These are phyloP conservation scores for Blastocrithidia nonstop DNA, from an alignment of 208 protist genomes.

Conservation along the genomic window DNA sequence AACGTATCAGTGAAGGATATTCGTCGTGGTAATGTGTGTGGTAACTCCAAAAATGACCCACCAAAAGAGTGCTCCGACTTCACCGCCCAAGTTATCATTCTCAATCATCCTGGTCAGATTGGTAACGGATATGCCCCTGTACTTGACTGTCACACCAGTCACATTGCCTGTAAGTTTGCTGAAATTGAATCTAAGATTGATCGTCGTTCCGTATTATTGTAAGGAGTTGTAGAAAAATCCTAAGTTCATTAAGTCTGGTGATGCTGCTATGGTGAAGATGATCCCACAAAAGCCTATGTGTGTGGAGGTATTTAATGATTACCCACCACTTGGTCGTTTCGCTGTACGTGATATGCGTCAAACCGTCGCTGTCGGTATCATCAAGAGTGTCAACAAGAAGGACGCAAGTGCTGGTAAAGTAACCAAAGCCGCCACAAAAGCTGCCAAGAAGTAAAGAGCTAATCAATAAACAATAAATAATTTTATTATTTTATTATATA, in stretches of 20 bases:
- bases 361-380: conserved; percentile 94
- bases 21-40: too few relatives aligned
- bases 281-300: neutral
- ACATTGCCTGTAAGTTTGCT: neutral
- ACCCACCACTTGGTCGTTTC: conserved; percentile 84
- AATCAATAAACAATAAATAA: neutral
- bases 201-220: neutral
- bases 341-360: conserved; percentile 90
- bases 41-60: too few relatives aligned
- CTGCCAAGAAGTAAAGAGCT: conserved; percentile 39
- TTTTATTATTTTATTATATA: neutral
- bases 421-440: conserved; percentile 60
- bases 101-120: neutral
- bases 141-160: neutral
- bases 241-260: neutral
- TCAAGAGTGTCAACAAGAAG: conserved; percentile 81
- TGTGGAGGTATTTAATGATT: neutral
- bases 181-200: neutral
- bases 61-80: neutral
- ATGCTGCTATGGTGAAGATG: neutral
- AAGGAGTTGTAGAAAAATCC: neutral
- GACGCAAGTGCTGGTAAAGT: conserved; percentile 52
- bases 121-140: neutral
- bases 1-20: too few relatives aligned
- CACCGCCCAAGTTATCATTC: neutral